Base-by-base conservation (phyloP, 73 alveolate genomes). In the Paramecium primaurelia region DNA sequence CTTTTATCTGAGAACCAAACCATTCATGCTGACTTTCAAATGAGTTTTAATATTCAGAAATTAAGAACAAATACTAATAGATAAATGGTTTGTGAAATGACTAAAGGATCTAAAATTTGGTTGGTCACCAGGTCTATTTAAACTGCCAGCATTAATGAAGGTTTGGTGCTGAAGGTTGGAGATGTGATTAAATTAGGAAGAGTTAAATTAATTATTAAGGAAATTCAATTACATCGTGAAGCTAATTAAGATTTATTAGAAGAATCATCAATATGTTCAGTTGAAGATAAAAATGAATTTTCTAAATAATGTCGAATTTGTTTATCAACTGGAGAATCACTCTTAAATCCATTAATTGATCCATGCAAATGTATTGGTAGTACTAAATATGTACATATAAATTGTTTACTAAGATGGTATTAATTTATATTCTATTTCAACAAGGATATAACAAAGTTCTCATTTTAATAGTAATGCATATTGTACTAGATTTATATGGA, bases 121-220 rank as follows among this genome's bases (percentile, higher is more conserved):
- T 38, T 88, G 20, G 94, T 88, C 10, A 88, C 80, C 6, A 20
- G 91, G 12, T 88, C 71, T 49, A 71, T 68, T 22, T 88, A 75
- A 36, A 92, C 38, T 34, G 73, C 73, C 45, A 80, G 93, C 59
- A 44, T 68, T 25, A 73, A 73, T 7, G 94, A 93, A 68, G 96
- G 95, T 25, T 92, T 90, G 38, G 86, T 68, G 30, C 71, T 93
- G 34, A 64, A 92, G n/a, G 88, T 90, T 64, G 93, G 93, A 51
- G 97, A 93, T 54, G 84, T 92, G 22, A 92, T 93, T 14, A 93
- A 93, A 85, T 68, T 93, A 71, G 97, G 97, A 14, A 47, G 97
- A 84, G 94, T 93, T 22, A 93, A 93, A 93, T 93, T 92, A 75
- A 71, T 85, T 25, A 89, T 93, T 69, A 93, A 92, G 44, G 95